Evolutionary conservation across 768 basidiomycete species (phyloP), one percentile per base, ranked within the genome.

Genomic region (Suillus decipiens): DNA sequence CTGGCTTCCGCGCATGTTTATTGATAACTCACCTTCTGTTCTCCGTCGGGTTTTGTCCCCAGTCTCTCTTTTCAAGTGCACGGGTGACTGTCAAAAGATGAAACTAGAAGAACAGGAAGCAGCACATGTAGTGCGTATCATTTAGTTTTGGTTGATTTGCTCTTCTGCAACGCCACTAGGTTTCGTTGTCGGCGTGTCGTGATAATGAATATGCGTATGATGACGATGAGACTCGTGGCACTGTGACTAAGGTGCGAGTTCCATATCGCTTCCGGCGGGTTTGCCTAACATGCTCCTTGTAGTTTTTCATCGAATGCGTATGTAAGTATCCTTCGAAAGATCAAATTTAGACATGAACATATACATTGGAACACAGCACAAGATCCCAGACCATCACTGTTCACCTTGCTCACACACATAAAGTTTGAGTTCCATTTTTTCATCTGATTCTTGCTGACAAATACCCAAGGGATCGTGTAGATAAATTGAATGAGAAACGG

Each of bases 241-340:
- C 72, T 14, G 57, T 75, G 34, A 75, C 73, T 5, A 60, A 31
- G 63, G 73, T 71, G 57, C 8, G 66, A 56, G 19, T 58, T 48
- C 3, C 17, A 22, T 6, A 17, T 17, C 39, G 28, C 15, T 36
- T 9, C 57, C 10, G 34, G 3, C 39, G 15, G 22, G 31, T 47
- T 24, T 41, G 6, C 22, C 59, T 63, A 39, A 73, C 36, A 6
- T 12, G 60, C 1, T n/a, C 5, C 36, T 34, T 5, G 12, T 55
- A 73, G 73, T 73, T 75, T 59, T 73, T 74, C 12, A 59, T 75
- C 10, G 69, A 72, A 15, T 71, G 70, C 37, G 56, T 73, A 33
- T 65, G 72, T 73, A 48, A 66, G 73, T 34, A 6, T 60, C 7
- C 3, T 36, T 2, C 15, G 51, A 2, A 24, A 12, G 10, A 15